These are phyloP conservation scores for Yamadazyma endophytica DNA, from an alignment of 805 yeast genomes.

Conservation along the genomic window DNA sequence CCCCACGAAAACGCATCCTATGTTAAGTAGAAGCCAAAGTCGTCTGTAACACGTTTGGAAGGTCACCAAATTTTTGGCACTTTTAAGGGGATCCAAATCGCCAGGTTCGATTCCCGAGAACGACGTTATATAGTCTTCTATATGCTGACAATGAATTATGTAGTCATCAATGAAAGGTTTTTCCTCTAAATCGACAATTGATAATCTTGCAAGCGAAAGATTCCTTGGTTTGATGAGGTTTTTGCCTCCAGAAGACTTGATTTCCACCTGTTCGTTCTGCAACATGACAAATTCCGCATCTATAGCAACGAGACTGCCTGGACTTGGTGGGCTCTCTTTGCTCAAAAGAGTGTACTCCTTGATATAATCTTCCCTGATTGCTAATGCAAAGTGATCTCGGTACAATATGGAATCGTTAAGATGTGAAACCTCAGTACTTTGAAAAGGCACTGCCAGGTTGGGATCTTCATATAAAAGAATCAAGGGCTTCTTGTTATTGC, in stretches of 20 bases:
- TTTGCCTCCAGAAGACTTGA: slow-evolving; percentile 67
- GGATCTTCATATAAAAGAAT: slow-evolving; percentile 58
- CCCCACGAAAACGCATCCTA: slow-evolving; percentile 92
- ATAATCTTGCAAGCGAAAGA: slow-evolving; percentile 80
- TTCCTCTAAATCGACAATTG: slow-evolving; percentile 71
- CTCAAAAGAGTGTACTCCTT: slow-evolving; percentile 70
- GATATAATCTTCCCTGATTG: slow-evolving; percentile 53
- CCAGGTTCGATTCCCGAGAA: slow-evolving; percentile 94
- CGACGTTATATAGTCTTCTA: slow-evolving; percentile 82
- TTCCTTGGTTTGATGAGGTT: slow-evolving; percentile 69
- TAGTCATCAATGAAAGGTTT: slow-evolving; percentile 91
- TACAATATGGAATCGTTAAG: slow-evolving; percentile 66
- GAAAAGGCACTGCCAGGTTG: slow-evolving; percentile 33
- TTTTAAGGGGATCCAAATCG: slow-evolving; percentile 69
- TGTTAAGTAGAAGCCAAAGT: slow-evolving; percentile 82
- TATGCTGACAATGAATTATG: slow-evolving; percentile 64
- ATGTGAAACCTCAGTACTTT: slow-evolving; percentile 27
- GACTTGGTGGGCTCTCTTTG: slow-evolving; percentile 62
- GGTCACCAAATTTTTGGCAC: slow-evolving; percentile 68
- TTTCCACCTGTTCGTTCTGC: slow-evolving; percentile 73
- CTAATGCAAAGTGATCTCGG: slow-evolving; percentile 69
- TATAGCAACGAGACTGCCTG: slow-evolving; percentile 80
- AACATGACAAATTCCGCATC: slow-evolving; percentile 95
- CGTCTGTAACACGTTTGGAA: slow-evolving; percentile 81
- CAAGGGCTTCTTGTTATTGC: slow-evolving; percentile 83